Percentiles rank a stretch among this genome's conserved stretches.
Evolutionary conservation across 345 rosid genomes (phyloP).

Genomic region (Eucalyptus tenuipes): DNA sequence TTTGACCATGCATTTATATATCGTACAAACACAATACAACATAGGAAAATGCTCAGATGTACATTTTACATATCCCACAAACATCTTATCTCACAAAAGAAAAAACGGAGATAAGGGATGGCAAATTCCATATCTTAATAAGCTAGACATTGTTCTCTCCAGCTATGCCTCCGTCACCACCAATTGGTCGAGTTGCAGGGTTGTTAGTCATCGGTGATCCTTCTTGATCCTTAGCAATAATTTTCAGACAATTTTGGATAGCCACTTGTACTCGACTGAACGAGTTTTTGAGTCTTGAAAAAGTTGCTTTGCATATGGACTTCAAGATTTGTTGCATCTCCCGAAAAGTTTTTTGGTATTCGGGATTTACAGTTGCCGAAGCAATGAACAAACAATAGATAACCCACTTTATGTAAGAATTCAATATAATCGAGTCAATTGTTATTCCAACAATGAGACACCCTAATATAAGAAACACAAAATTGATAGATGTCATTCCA

Average conservation of each 20-base stretch:
- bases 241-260: not conserved
- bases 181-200: not conserved
- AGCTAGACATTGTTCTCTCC: not conserved
- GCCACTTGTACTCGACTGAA: not conserved
- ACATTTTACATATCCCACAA: not conserved
- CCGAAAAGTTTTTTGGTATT: not conserved
- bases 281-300: not conserved
- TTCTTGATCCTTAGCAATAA: not conserved
- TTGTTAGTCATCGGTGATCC: not conserved
- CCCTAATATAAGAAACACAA: not conserved
- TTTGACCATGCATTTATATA: not conserved
- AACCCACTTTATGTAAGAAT: not conserved
- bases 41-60: not conserved
- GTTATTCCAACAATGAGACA: not conserved
- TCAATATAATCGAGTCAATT: not conserved
- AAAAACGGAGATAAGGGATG: not conserved
- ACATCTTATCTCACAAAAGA: not conserved
- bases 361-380: not conserved
- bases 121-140: not conserved
- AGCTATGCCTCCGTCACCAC: not conserved
- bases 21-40: not conserved
- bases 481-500: not conserved
- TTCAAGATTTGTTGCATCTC: not conserved
- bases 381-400: not conserved
- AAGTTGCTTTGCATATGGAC: not conserved